Percentiles rank a stretch among this genome's conserved stretches.
These are phyloP conservation scores for Claviceps purpurea DNA, from an alignment of 2,329 filamentous ascomycete genomes.

Conservation along the genomic window DNA sequence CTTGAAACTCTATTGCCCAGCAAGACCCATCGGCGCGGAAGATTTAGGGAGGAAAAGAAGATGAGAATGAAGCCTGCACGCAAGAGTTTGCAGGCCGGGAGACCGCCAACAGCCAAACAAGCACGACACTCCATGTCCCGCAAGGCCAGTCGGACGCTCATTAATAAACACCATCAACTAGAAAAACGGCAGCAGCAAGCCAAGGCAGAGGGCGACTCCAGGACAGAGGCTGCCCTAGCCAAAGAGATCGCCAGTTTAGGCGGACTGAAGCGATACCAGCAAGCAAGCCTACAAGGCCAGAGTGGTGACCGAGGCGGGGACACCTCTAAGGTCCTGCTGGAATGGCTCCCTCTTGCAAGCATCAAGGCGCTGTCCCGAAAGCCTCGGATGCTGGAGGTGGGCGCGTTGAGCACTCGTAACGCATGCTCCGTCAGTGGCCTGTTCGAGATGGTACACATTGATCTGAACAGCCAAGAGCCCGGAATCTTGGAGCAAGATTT, in stretches of 20 bases:
- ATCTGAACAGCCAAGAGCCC: slow-evolving; percentile 73
- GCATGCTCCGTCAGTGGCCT: slow-evolving; percentile 60
- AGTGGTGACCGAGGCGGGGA: slow-evolving; percentile 53
- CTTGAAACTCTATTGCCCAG: neutral
- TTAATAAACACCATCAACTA: slow-evolving; percentile 52
- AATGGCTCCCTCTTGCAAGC: slow-evolving; percentile 37
- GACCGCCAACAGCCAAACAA: slow-evolving; percentile 40
- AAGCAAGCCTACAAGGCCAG: slow-evolving; percentile 56
- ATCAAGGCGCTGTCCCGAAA: slow-evolving; percentile 14
- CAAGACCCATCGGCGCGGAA: neutral
- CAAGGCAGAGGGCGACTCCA: slow-evolving; percentile 34
- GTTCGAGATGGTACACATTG: slow-evolving; percentile 72
- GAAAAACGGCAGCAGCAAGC: slow-evolving; percentile 50
- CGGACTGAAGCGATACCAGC: slow-evolving; percentile 50
- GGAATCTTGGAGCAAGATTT: slow-evolving; percentile 85
- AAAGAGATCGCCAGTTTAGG: slow-evolving; percentile 44
- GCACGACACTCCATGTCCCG: slow-evolving; percentile 45
- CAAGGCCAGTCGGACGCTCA: slow-evolving; percentile 49
- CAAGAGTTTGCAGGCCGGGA: slow-evolving; percentile 34
- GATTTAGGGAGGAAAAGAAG: neutral
- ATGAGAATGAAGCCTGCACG: slow-evolving; percentile 26
- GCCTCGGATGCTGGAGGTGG: slow-evolving; percentile 72
- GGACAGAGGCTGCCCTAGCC: slow-evolving; percentile 30
- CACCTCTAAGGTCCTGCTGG: slow-evolving; percentile 49
- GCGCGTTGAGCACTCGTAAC: slow-evolving; percentile 73